These are phyloP conservation scores for Quercus lobata DNA, from an alignment of 331 rosid genomes.

Conservation along the genomic window DNA sequence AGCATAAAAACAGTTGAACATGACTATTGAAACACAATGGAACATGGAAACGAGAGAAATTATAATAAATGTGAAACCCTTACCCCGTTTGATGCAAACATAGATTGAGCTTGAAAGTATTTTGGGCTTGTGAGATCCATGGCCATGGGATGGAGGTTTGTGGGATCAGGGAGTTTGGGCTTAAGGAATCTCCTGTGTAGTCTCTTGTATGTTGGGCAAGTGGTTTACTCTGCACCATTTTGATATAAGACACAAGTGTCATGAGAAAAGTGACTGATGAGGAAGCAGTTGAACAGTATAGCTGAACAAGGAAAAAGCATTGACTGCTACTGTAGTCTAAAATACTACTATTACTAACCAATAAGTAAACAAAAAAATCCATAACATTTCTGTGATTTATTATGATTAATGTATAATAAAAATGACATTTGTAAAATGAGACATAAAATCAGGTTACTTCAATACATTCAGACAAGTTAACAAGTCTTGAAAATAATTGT, in stretches of 20 bases:
- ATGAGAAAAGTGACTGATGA: conserved; percentile 35
- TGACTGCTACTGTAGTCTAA: conserved; percentile 28
- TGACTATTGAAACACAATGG: background rate
- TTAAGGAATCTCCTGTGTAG: background rate
- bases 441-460: no score
- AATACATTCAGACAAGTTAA: no score
- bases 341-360: conserved; percentile 9
- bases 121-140: conserved; percentile 64
- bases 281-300: conserved; percentile 35
- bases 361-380: no score
- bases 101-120: conserved; percentile 52
- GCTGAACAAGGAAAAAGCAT: conserved; percentile 33
- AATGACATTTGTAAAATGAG: no score
- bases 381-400: no score
- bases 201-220: background rate
- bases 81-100: conserved; percentile 52
- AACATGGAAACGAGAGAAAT: background rate
- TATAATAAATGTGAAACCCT: background rate
- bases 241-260: conserved; percentile 28
- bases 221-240: conserved; percentile 10
- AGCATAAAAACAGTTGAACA: background rate
- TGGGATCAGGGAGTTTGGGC: background rate
- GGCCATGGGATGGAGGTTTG: conserved; percentile 10
- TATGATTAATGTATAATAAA: no score
- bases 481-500: no score